Base-by-base conservation (phyloP, 306 rosid genomes). In the Bauhinia variegata region DNA sequence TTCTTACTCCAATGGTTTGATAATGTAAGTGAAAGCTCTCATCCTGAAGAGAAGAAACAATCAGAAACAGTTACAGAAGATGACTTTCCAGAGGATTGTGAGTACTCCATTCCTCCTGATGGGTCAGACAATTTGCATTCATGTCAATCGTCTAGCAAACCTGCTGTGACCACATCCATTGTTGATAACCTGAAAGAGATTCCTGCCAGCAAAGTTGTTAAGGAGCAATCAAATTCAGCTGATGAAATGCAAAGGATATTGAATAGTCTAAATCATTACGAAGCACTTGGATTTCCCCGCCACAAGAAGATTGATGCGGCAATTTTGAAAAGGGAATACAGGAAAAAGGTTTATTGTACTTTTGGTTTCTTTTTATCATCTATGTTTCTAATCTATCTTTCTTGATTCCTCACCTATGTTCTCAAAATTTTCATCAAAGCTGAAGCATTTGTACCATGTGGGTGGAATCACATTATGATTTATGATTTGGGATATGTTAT, bases 1-100 rank as follows among this genome's bases (percentile, higher is more conserved):
- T 85, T 75, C 79, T 72, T 95, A 78, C 91, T 95, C 71, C 97
- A 85, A 75, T 86, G 87, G 96, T 91, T 89, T 84, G 99, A 95
- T 81, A 86, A 86, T 39, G 74, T 78, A 77, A 83, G 89, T 61
- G 96, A 91, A 74, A 86, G 73, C 57, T 46, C 87, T 7, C 89
- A 83, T 66, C 74, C 85, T 67, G 99, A 91, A 78, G 95, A 95
- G 85, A 86, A 52, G 68, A 89, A 87, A 63, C 84, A 82, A 64
- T 48, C 99, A 17, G 96, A 86, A 76, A 71, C 80, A 49, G 76
- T 86, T 65, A 19, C 77, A 30, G 97, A 84, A 65, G 92, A 88
- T 37, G 96, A 93, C 32, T 86, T 88, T 75, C 58, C 90, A 13
- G 88, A 80, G 74, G 87, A 88, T 73, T 72, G 84, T 78, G 91